Evolutionary conservation across 768 basidiomycete species (phyloP), one percentile per base, ranked within the genome.

Genomic region (Leucocoprinus sp.): DNA sequence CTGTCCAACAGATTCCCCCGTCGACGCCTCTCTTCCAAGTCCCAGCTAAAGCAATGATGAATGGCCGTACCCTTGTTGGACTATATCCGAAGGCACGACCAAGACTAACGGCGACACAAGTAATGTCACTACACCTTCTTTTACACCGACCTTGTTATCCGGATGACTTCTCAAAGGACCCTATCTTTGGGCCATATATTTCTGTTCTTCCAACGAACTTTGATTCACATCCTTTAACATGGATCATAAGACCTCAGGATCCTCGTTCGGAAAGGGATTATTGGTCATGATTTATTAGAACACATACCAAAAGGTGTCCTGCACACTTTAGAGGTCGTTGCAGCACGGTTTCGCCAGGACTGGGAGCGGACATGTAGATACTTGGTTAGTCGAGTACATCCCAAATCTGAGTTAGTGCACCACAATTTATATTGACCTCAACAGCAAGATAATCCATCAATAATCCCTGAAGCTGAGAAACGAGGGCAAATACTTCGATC

Each of bases 81-180:
- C 64, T 76, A 33, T 85, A 91, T 62, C 75, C 81, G 38, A 34
- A 44, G 21, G 52, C 61, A 0, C 50, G 52, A 17, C 60, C 57
- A 26, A 53, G 56, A 12, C 58, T 84, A 50, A 78, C 74, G 18
- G 84, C 87, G 8, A 72, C 71, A 3, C 93, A 96, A 56, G 60
- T 88, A 12, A 74, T 96, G 24, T 78, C 89, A 5, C 64, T 97
- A 49, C 90, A 96, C 67, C 69, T 96, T 8, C 70, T 78, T 31
- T 65, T 93, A 1, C 72, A 86, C 62, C 74, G 73, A 34, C 84
- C 82, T 1, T 43, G 49, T 26, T 54, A 54, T 29, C 51, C 46
- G n/a, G 56, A 58, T 5, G 60, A 56, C 14, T 7, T 15, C 22
- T 80, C 77, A 17, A 51, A 50, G 19, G 84, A 87, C 54, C 65